These are phyloP conservation scores for Thielaviopsis musarum DNA, from an alignment of 2,329 filamentous ascomycete genomes.

Conservation along the genomic window DNA sequence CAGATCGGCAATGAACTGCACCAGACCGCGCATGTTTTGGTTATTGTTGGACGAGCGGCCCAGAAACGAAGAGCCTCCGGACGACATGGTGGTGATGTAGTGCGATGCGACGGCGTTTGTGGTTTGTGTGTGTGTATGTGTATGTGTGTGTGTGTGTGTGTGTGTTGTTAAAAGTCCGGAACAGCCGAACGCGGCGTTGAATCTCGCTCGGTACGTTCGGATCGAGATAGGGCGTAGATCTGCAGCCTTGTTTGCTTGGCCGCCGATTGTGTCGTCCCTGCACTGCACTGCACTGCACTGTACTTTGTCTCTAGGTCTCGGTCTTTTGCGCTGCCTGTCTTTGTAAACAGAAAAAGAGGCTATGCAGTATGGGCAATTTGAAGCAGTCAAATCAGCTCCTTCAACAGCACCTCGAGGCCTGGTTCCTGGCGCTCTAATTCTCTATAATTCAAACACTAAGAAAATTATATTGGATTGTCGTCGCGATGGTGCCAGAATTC, in stretches of 20 bases:
- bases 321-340: background rate
- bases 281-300: too few relatives aligned
- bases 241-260: background rate
- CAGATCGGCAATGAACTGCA: conserved; percentile 95
- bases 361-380: background rate
- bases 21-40: conserved; percentile 63
- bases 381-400: background rate
- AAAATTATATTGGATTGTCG: background rate
- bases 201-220: background rate
- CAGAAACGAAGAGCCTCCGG: conserved; percentile 42
- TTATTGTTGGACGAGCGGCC: conserved; percentile 48
- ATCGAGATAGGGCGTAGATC: background rate
- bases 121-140: background rate
- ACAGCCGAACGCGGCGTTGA: background rate
- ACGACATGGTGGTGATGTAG: conserved; percentile 30
- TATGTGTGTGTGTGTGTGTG: background rate
- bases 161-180: background rate
- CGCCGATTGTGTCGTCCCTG: background rate
- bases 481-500: background rate
- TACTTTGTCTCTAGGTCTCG: background rate
- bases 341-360: background rate
- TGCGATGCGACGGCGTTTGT: background rate
- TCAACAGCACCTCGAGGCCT: background rate
- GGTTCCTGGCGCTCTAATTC: background rate
- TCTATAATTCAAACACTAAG: background rate